These are phyloP conservation scores for Myxozyma lipomycoides DNA, from an alignment of 805 yeast genomes.

Conservation along the genomic window DNA sequence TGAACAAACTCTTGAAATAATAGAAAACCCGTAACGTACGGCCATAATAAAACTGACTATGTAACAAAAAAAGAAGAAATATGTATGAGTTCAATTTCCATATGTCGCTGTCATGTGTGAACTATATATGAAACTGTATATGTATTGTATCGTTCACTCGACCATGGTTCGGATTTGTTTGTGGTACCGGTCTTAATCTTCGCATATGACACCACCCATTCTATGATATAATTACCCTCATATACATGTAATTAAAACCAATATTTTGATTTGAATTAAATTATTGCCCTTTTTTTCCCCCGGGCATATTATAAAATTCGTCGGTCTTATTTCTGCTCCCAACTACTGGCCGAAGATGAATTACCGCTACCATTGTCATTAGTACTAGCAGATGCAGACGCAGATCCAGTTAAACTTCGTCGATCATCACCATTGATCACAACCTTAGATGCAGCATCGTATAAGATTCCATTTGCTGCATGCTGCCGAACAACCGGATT, in stretches of 20 bases:
- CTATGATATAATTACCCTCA: no score
- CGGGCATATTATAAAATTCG: no score
- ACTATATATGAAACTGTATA: no score
- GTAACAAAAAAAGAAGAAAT: background rate
- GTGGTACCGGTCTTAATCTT: no score
- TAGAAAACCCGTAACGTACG: background rate
- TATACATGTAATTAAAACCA: no score
- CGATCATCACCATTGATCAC: slow-evolving; percentile 4
- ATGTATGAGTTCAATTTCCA: no score
- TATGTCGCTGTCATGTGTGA: no score
- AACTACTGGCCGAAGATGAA: slow-evolving; percentile 26
- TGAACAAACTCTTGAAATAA: background rate
- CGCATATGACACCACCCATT: no score
- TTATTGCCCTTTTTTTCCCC: no score
- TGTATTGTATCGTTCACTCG: no score
- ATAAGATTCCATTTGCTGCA: background rate
- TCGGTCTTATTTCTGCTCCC: slow-evolving; percentile 21
- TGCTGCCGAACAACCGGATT: background rate
- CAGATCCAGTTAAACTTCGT: slow-evolving; percentile 22
- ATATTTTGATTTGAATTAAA: no score
- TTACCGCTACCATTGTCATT: slow-evolving; percentile 23
- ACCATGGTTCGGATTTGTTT: no score
- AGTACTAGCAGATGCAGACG: slow-evolving; percentile 25
- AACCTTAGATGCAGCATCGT: slow-evolving; percentile 1
- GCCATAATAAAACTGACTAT: background rate